These are phyloP conservation scores for Prunus yedoensis DNA, from an alignment of 331 rosid genomes.

Conservation along the genomic window DNA sequence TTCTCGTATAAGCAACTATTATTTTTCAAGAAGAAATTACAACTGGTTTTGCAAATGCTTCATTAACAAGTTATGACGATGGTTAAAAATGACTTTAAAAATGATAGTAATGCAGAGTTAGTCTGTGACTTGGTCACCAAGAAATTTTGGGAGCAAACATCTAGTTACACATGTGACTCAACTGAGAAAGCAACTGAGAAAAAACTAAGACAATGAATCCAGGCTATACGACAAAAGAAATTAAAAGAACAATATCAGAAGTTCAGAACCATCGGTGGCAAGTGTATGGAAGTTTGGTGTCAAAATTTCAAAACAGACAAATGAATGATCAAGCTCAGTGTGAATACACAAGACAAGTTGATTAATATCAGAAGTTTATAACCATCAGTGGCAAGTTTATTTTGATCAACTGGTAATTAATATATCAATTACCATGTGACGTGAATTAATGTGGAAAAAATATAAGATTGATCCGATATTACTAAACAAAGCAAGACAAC, in stretches of 20 bases:
- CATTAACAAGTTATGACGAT: neutral
- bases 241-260: neutral
- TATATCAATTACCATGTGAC: too few species aligned
- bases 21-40: neutral
- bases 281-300: neutral
- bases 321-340: neutral
- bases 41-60: neutral
- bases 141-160: neutral
- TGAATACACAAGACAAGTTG: neutral
- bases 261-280: neutral
- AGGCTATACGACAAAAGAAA: neutral
- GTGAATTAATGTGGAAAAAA: too few species aligned
- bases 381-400: too few species aligned
- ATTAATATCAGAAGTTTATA: too few species aligned
- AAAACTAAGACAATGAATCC: neutral
- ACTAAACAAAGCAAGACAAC: too few species aligned
- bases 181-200: neutral
- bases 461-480: too few species aligned
- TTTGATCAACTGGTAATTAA: too few species aligned
- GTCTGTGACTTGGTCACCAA: neutral
- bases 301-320: neutral
- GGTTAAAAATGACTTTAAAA: too few species aligned
- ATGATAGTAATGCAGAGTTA: neutral
- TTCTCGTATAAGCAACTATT: neutral
- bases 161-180: neutral